Evolutionary conservation across 805 yeast genomes (phyloP).

Genomic region (Wickerhamomyces strasburgensis): DNA sequence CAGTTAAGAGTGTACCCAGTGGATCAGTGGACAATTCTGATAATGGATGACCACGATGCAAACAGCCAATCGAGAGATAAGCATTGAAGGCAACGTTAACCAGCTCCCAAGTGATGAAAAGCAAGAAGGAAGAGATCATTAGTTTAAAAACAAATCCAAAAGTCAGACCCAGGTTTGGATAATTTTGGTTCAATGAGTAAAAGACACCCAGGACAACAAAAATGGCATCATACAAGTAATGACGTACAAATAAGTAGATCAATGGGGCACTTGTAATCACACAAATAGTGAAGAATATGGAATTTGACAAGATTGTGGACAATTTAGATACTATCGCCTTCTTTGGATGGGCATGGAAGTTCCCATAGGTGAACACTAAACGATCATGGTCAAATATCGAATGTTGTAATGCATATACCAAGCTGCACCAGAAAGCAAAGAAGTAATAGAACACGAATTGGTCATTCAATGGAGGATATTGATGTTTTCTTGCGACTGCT

Average conservation of each 20-base stretch:
- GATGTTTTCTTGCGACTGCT: conserved; percentile 33
- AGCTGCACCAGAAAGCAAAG: conserved; percentile 35
- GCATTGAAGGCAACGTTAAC: conserved; percentile 56
- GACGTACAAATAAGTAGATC: conserved; percentile 35
- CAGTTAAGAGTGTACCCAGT: conserved; percentile 56
- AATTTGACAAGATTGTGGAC: conserved; percentile 32
- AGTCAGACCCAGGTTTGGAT: conserved; percentile 37
- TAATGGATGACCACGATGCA: conserved; percentile 60
- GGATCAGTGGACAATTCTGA: conserved; percentile 58
- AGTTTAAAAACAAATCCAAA: conserved; percentile 28
- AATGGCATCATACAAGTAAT: conserved; percentile 36
- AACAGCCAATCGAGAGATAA: conserved; percentile 66
- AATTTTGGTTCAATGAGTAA: conserved; percentile 33
- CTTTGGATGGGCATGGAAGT: conserved; percentile 35
- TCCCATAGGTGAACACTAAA: conserved; percentile 39
- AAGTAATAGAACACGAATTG: conserved; percentile 47
- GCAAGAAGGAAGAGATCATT: conserved; percentile 30
- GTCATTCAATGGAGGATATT: conserved; percentile 38
- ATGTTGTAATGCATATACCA: conserved; percentile 47
- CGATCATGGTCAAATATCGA: conserved; percentile 50
- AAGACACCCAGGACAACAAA: conserved; percentile 28
- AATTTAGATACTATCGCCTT: conserved; percentile 24
- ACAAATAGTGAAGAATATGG: conserved; percentile 30
- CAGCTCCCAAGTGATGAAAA: conserved; percentile 46
- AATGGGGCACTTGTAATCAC: conserved; percentile 33